Evolutionary conservation across 768 basidiomycete genomes (phyloP).

Genomic region (Mycena belliarum): DNA sequence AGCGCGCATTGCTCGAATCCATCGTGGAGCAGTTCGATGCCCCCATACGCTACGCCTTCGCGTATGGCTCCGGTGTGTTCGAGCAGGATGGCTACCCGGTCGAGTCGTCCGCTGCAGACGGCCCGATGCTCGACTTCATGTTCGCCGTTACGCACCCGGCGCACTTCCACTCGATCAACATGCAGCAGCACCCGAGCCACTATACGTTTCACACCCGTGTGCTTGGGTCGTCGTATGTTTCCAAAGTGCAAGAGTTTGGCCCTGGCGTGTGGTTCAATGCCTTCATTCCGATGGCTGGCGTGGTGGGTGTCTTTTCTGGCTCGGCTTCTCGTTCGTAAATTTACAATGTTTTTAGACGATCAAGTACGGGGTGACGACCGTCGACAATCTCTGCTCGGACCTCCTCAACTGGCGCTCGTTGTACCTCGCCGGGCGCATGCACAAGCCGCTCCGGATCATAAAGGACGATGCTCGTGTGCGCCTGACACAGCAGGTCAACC

Average conservation of each 20-base stretch:
- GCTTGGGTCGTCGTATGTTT: constrained; percentile 82
- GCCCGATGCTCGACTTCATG: constrained; percentile 94
- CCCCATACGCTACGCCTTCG: constrained; percentile 95
- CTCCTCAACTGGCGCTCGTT: constrained; percentile 90
- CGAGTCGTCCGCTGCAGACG: constrained; percentile 31
- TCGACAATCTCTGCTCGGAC: constrained; percentile 87
- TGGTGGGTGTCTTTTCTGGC: constrained; percentile 53
- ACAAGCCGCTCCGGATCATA: constrained; percentile 94
- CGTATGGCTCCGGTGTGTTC: constrained; percentile 96
- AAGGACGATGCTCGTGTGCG: constrained; percentile 90
- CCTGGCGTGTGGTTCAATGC: constrained; percentile 98
- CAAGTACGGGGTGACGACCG: constrained; percentile 95
- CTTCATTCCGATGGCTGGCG: constrained; percentile 79
- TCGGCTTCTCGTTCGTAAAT: background rate
- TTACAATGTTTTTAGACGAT: constrained; percentile 57
- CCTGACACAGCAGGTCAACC: constrained; percentile 91
- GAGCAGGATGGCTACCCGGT: constrained; percentile 79
- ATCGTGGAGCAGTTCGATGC: constrained; percentile 83
- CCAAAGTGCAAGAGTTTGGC: constrained; percentile 67
- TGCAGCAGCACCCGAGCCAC: constrained; percentile 88
- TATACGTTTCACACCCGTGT: constrained; percentile 88
- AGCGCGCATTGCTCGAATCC: constrained; percentile 75
- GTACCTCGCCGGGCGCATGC: constrained; percentile 94
- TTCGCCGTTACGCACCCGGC: constrained; percentile 92
- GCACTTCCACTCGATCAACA: constrained; percentile 95